These are phyloP conservation scores for Triadica sebifera DNA, from an alignment of 345 rosid genomes.

Conservation along the genomic window DNA sequence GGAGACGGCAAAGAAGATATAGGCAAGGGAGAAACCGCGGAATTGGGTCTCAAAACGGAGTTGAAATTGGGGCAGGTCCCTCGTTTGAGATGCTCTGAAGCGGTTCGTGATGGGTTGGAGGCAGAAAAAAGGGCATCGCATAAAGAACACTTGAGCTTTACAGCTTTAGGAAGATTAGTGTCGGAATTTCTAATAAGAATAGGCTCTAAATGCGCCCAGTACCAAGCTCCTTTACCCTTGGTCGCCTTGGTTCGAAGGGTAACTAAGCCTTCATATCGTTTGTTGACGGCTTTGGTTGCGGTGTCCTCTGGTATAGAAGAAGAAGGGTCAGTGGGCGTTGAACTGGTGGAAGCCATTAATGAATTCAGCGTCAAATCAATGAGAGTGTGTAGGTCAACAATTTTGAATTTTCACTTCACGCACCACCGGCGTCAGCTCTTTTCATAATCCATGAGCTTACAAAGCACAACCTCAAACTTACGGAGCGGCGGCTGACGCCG, in stretches of 20 bases:
- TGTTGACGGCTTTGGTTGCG: conserved; percentile 21
- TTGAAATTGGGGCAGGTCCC: conserved; percentile 52
- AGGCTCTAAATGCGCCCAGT: conserved; percentile 38
- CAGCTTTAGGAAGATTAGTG: conserved; percentile 45
- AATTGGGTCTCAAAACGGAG: conserved; percentile 25
- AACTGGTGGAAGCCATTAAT: conserved; percentile 31
- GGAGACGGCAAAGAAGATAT: conserved; percentile 45
- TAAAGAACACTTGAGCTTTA: conserved; percentile 48
- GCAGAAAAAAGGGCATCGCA: conserved; percentile 57
- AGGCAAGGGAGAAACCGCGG: conserved; percentile 44
- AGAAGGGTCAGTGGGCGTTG: conserved; percentile 28
- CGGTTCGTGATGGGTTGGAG: conserved; percentile 55
- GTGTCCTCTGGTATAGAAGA: conserved; percentile 20
- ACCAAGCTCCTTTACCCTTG: conserved; percentile 40
- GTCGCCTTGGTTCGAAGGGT: conserved; percentile 27
- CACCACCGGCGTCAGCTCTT: not conserved
- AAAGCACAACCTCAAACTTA: not conserved
- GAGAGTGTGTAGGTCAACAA: not conserved
- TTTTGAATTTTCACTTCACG: not conserved
- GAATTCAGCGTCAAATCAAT: not conserved
- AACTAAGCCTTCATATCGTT: conserved; percentile 29
- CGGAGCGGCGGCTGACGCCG: not conserved
- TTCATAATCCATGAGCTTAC: not conserved
- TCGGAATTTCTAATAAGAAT: conserved; percentile 29
- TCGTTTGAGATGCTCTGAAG: conserved; percentile 56